Evolutionary conservation across 495 filamentous ascomycete genomes (phyloP).

Genomic region (Podospora pseudopauciseta): DNA sequence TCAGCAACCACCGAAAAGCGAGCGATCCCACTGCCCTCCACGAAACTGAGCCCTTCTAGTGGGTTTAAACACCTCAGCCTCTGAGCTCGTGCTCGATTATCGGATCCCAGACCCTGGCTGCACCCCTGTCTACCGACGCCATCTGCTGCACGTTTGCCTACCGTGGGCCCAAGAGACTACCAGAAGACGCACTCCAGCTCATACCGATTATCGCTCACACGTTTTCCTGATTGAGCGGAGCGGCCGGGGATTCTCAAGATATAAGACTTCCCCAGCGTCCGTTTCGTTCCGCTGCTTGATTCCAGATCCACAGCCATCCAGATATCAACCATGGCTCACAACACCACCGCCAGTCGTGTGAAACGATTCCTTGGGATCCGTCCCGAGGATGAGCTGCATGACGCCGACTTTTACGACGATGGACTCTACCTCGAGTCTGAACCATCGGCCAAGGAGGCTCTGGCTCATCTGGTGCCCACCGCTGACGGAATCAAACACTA

Average conservation of each 20-base stretch:
- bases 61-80: not conserved
- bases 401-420: slow-evolving; percentile 22
- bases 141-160: slow-evolving; percentile 2
- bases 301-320: slow-evolving; percentile 4
- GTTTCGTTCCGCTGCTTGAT: not conserved
- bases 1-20: not conserved
- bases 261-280: slow-evolving; percentile 18
- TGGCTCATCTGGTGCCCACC: slow-evolving; percentile 56
- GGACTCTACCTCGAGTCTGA: slow-evolving; percentile 77
- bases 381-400: slow-evolving; percentile 23
- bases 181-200: not conserved
- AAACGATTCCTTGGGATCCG: slow-evolving; percentile 32
- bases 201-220: not conserved
- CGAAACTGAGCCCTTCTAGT: not conserved
- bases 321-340: slow-evolving; percentile 24
- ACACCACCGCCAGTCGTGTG: slow-evolving; percentile 23
- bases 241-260: slow-evolving; percentile 9
- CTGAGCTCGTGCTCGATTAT: slow-evolving; percentile 16
- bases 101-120: slow-evolving; percentile 4
- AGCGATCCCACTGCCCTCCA: not conserved
- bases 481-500: slow-evolving; percentile 51
- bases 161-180: not conserved
- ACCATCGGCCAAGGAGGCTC: slow-evolving; percentile 66
- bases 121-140: slow-evolving; percentile 10
- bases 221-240: not conserved